Percentiles rank a stretch among this genome's conserved stretches.
phyloP scores from a whole-genome alignment of 2,329 filamentous ascomycete genomes.

The Venturia effusa region DNA sequence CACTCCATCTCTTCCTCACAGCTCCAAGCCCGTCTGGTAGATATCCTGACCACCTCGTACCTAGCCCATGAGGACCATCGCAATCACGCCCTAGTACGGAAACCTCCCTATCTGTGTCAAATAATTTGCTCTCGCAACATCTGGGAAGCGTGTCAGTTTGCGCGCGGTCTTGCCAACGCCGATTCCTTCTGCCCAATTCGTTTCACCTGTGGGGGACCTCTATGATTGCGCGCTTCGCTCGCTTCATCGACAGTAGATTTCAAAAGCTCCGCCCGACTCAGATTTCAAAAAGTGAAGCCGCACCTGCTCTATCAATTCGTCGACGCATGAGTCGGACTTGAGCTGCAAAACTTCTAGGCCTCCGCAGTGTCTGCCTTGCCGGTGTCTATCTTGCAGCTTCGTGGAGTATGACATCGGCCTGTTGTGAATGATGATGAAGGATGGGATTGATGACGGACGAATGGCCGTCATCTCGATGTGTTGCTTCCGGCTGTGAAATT shows the following conservation, averaged over 20 bases:
- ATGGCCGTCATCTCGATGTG: not conserved
- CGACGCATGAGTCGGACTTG: not conserved
- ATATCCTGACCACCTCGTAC: not conserved
- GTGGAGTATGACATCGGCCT: not conserved
- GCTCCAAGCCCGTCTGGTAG: not conserved
- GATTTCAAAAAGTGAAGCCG: not conserved
- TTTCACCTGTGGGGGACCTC: not conserved
- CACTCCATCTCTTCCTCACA: not conserved
- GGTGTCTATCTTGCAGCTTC: not conserved
- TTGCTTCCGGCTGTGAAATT: not conserved
- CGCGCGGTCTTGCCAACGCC: not conserved
- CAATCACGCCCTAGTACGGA: not conserved
- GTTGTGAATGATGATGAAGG: not conserved
- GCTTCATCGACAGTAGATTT: too few relatives aligned
- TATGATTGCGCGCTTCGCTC: not conserved
- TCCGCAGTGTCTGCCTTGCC: not conserved
- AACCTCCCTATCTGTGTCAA: not conserved
- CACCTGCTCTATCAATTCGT: not conserved
- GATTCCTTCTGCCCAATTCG: not conserved
- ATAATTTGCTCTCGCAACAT: conserved; percentile 1
- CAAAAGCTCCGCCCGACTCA: not conserved
- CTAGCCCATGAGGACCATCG: not conserved
- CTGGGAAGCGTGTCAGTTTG: not conserved
- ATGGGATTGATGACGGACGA: not conserved
- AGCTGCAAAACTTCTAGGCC: not conserved